Evolutionary conservation across 345 rosid species (phyloP), one percentile per base, ranked within the genome.

Genomic region (Triadica sebifera): DNA sequence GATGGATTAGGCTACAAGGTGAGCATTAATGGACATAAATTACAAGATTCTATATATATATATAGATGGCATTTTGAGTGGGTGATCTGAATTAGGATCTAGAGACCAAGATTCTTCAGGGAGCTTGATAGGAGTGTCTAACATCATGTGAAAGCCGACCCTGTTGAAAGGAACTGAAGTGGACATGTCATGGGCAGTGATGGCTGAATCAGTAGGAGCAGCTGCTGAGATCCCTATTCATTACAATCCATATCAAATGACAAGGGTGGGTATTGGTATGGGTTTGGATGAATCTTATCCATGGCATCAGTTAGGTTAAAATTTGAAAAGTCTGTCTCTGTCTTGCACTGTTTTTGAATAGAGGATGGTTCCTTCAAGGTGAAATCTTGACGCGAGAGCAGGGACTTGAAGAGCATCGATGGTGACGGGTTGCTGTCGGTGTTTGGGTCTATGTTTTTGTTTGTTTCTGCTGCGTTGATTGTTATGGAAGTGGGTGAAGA

Each of bases 301-400:
- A 79, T 78, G 39, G 71, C 82, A 70, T 76, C 83, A 55, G 76
- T 72, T 37, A 78, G 81, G 71, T 86, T 89, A 74, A 75, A 78
- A 75, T 76, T 79, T 77, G 85, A 82, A 85, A 80, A 82, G 77
- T 62, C 84, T 4, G 76, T 77, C 69, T 90, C 97, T 72, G 86
- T 82, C 82, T 87, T 93, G 81, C 87, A 86, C 74, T 87, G 89
- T 25, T 80, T 86, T 43, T 76, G 80, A 70, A 83, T 59, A 75
- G 71, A 4, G 71, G 66, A 65, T 77, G 82, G 85, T 74, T 83
- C 90, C 71, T 80, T 83, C 11, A 83, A 70, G 57, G 60, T 72
- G 85, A 63, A 67, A 64, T 77, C 83, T 58, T 85, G 87, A 78
- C 81, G 82, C 62, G 89, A 81, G 73, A 84, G 78, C 34, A 80